Evolutionary conservation across 2,329 filamentous ascomycete genomes (phyloP).

Genomic region (Capronia coronata): DNA sequence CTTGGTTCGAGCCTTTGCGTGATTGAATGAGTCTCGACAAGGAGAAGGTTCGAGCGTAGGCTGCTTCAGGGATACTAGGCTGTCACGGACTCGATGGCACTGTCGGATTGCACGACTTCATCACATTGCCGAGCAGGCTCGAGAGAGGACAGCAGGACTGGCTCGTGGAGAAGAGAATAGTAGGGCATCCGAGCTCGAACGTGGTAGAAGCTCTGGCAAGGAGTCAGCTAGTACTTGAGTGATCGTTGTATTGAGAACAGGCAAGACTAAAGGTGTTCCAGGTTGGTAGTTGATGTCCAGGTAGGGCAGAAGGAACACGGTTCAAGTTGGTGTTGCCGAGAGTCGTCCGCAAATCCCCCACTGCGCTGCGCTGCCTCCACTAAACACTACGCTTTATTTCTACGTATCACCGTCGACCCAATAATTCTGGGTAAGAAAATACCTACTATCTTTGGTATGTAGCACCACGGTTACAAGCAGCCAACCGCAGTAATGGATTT

Average conservation of each 20-base stretch:
- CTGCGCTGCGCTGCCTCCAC: neutral
- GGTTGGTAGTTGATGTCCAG: no score
- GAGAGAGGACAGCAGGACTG: no score
- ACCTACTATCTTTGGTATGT: no score
- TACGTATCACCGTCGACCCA: neutral
- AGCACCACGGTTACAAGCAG: neutral
- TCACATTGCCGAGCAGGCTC: neutral
- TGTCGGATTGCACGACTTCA: neutral
- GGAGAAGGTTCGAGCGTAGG: neutral
- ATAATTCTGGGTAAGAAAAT: no score
- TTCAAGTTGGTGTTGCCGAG: conserved; percentile 1
- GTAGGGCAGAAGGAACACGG: no score
- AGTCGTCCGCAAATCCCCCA: neutral
- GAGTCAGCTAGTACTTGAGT: no score
- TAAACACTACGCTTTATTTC: no score
- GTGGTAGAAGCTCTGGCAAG: no score
- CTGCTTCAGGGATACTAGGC: neutral
- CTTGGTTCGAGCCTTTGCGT: conserved; percentile 13
- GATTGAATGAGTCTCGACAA: neutral
- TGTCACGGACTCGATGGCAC: neutral
- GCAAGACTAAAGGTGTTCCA: no score
- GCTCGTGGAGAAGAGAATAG: no score
- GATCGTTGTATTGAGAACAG: no score
- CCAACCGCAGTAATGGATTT: conserved; percentile 21
- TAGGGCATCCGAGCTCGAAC: no score